These are phyloP conservation scores for Lipomyces oligophaga DNA, from an alignment of 805 yeast genomes.

Conservation along the genomic window DNA sequence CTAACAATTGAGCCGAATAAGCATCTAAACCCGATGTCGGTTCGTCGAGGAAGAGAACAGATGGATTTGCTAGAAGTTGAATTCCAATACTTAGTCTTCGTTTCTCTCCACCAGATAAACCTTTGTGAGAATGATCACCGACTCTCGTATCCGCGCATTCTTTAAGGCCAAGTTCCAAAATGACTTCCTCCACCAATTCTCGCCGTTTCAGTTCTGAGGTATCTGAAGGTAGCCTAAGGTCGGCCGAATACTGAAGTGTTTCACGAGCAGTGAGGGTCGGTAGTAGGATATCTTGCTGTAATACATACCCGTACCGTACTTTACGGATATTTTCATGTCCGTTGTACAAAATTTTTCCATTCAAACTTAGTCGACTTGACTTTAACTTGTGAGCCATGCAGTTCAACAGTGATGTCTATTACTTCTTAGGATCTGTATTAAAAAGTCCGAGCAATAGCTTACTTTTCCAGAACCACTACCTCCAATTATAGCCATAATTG, in stretches of 20 bases:
- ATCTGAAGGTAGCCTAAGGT: slow-evolving; percentile 54
- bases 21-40: slow-evolving; percentile 89
- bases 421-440: neutral
- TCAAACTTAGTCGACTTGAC: slow-evolving; percentile 25
- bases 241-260: slow-evolving; percentile 66
- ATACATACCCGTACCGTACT: slow-evolving; percentile 56
- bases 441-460: neutral
- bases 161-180: slow-evolving; percentile 60
- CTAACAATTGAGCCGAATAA: slow-evolving; percentile 62
- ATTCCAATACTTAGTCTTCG: slow-evolving; percentile 73
- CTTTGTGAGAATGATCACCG: slow-evolving; percentile 51
- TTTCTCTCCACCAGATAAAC: slow-evolving; percentile 82
- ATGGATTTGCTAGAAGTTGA: slow-evolving; percentile 72
- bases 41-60: slow-evolving; percentile 74
- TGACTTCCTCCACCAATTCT: slow-evolving; percentile 54
- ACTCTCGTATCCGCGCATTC: slow-evolving; percentile 60
- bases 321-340: slow-evolving; percentile 32
- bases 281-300: slow-evolving; percentile 69
- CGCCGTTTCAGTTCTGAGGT: slow-evolving; percentile 45
- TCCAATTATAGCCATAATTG: slow-evolving; percentile 76
- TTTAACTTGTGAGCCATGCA: slow-evolving; percentile 38
- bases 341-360: slow-evolving; percentile 35
- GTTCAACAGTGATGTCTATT: slow-evolving; percentile 65
- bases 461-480: slow-evolving; percentile 81
- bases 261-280: slow-evolving; percentile 73